Base-by-base conservation (phyloP, 1,139 yeast genomes). In the Debaryomycetaceae sp. region DNA sequence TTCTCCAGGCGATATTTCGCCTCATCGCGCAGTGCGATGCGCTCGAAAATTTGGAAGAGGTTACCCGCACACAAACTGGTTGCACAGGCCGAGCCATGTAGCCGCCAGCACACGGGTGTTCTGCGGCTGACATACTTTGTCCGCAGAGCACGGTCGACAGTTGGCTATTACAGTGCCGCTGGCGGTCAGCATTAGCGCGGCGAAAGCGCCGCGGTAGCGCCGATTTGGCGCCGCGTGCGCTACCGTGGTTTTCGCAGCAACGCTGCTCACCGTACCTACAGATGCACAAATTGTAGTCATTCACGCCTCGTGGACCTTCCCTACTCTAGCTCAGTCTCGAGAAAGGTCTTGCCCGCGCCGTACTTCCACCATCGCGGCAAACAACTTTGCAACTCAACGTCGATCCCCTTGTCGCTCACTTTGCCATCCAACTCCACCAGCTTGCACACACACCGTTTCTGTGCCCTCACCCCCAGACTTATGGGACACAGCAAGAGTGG, bases 401-500 rank as follows among this genome's bases (percentile, higher is more conserved):
- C 95, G 27, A 83, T 69, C 2, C 66, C 56, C 8, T 38, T 38
- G 8, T 43, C 43, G 12, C 71, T 66, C 3, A 57, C 50, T 11
- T 63, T 65, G 11, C 61, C 67, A 4, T 60, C 61, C 7, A 44
- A 30, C 1, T 56, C 54, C 18, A 69, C 67, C 3, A 56, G 49
- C 23, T 54, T 56, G 53, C 96, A 86, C 5, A 82, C 56, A 48
- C 98, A 91, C 41, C 95, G 60, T 44, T 79, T 79, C 28, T 61
- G 75, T 45, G 63, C 61, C 40, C 57, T 53, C 8, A 71, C 51
- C 46, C 61, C 78, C 35, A 44, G 52, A 35, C 76, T 67, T 39
- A 64, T 65, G 0, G 98, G 98, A 51, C 96, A 89, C 16, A 94
- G 72, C 46, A 68, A 61, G 52, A 83, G 86, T 1, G 98, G 98